phyloP scores from a whole-genome alignment of 768 basidiomycete species.

The Dendrothele bispora region DNA sequence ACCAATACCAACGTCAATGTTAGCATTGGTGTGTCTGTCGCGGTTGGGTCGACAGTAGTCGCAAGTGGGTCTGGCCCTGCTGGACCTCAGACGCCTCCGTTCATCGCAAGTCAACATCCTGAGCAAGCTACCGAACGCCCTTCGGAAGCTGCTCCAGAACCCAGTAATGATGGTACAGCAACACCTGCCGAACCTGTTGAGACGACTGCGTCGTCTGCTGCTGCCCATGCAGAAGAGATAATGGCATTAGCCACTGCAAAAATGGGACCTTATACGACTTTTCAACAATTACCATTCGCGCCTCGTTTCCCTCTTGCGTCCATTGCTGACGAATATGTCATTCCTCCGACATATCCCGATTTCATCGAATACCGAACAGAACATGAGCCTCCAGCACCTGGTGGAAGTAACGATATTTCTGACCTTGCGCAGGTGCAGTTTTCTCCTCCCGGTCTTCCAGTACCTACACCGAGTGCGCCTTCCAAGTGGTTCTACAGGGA shows the following conservation, averaged over 20 bases:
- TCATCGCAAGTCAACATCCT: conserved; percentile 44
- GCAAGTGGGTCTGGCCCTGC: conserved; percentile 33
- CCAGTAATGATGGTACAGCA: conserved; percentile 3
- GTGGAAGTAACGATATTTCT: conserved; percentile 42
- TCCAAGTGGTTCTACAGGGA: conserved; percentile 84
- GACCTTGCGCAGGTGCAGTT: conserved; percentile 67
- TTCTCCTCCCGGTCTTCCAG: conserved; percentile 77
- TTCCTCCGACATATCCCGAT: conserved; percentile 84
- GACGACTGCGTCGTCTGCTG: conserved; percentile 29
- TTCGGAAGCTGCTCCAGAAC: conserved; percentile 16
- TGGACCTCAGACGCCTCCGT: conserved; percentile 34
- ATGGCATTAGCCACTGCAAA: conserved; percentile 66
- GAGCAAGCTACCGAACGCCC: conserved; percentile 20
- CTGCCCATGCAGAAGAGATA: conserved; percentile 63
- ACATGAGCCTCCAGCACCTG: conserved; percentile 57
- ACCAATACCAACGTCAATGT: conserved; percentile 51
- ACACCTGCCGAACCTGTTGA: conserved; percentile 38
- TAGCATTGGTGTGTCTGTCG: conserved; percentile 59
- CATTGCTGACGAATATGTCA: conserved; percentile 88
- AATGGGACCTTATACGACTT: conserved; percentile 85
- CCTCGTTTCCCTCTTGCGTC: conserved; percentile 87
- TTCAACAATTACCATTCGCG: conserved; percentile 85
- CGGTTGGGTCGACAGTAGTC: conserved; percentile 37
- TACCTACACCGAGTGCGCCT: conserved; percentile 65
- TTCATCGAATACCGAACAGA: conserved; percentile 70